Percentiles rank a stretch among this genome's conserved stretches.
These are phyloP conservation scores for Saccharomycopsis amapae DNA, from an alignment of 805 yeast genomes.

Conservation along the genomic window DNA sequence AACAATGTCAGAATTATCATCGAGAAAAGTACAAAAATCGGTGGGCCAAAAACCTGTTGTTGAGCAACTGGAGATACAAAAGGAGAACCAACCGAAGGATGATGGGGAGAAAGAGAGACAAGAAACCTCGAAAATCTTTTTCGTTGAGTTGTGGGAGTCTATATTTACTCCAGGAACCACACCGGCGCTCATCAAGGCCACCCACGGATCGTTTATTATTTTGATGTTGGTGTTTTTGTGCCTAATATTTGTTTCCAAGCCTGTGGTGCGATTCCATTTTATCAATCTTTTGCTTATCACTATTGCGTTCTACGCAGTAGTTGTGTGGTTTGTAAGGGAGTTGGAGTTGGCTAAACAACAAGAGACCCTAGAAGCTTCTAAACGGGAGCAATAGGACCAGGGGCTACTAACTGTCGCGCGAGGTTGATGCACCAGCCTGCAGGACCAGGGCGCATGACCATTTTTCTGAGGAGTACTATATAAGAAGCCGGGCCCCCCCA, in stretches of 20 bases:
- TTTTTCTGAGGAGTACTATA: constrained; percentile 5
- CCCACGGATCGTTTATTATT: constrained; percentile 73
- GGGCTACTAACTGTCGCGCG: no score
- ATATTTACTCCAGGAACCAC: constrained; percentile 90
- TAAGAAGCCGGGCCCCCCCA: constrained; percentile 10
- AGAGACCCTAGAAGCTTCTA: constrained; percentile 27
- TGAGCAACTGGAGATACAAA: no score
- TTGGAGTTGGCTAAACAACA: constrained; percentile 38
- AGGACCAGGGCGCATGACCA: not conserved
- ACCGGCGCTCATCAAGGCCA: constrained; percentile 82
- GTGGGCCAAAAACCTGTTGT: no score
- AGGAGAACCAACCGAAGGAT: no score
- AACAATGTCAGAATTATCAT: no score
- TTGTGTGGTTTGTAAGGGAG: constrained; percentile 85
- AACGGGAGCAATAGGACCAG: not conserved
- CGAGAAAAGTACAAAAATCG: no score
- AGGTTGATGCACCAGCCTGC: constrained; percentile 4
- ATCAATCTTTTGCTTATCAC: constrained; percentile 50
- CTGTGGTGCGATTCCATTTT: constrained; percentile 51
- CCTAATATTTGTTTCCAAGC: constrained; percentile 53
- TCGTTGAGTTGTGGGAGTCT: constrained; percentile 79
- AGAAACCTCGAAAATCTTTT: constrained; percentile 35
- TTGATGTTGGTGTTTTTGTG: constrained; percentile 49
- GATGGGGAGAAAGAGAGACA: not conserved
- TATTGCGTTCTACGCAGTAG: constrained; percentile 61